These are phyloP conservation scores for Paecilomyces dactylethromorphus DNA, from an alignment of 2,329 filamentous ascomycete genomes.

Conservation along the genomic window DNA sequence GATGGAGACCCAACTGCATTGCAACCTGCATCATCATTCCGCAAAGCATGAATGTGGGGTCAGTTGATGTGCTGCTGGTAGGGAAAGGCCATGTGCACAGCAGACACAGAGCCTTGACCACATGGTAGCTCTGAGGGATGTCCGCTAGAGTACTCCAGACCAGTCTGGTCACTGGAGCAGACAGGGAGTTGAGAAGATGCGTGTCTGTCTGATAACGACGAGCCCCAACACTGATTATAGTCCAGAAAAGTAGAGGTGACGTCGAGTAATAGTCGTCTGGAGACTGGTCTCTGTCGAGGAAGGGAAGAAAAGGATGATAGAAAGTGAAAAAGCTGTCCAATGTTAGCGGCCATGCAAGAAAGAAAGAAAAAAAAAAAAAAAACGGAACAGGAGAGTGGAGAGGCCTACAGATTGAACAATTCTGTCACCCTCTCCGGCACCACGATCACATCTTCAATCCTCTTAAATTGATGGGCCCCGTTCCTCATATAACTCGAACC, in stretches of 20 bases:
- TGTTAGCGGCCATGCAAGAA: slow-evolving; percentile 7
- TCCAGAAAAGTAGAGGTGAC: slow-evolving; percentile 63
- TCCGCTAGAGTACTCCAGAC: slow-evolving; percentile 57
- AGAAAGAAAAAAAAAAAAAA: not conserved
- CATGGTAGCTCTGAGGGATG: slow-evolving; percentile 58
- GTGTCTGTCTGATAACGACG: slow-evolving; percentile 53
- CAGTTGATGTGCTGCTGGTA: slow-evolving; percentile 56
- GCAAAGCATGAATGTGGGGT: slow-evolving; percentile 60
- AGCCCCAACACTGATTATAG: slow-evolving; percentile 56
- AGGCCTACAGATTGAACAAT: slow-evolving; percentile 39
- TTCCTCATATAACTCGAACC: slow-evolving; percentile 40
- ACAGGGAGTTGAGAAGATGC: slow-evolving; percentile 46
- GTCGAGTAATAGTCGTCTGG: slow-evolving; percentile 53
- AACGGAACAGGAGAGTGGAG: not conserved
- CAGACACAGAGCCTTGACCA: slow-evolving; percentile 57
- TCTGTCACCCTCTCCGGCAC: slow-evolving; percentile 37
- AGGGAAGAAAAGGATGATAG: slow-evolving; percentile 59
- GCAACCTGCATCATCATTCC: slow-evolving; percentile 63
- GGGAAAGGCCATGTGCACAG: slow-evolving; percentile 61
- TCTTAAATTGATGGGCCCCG: slow-evolving; percentile 42
- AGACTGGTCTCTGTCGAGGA: slow-evolving; percentile 49
- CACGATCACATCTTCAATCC: slow-evolving; percentile 46
- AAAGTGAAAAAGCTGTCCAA: slow-evolving; percentile 54
- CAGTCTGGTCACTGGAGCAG: slow-evolving; percentile 49
- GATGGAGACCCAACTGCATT: slow-evolving; percentile 61